phyloP scores from a whole-genome alignment of 1,284 basidiomycete genomes.

The Cutaneotrichosporon cutaneum region DNA sequence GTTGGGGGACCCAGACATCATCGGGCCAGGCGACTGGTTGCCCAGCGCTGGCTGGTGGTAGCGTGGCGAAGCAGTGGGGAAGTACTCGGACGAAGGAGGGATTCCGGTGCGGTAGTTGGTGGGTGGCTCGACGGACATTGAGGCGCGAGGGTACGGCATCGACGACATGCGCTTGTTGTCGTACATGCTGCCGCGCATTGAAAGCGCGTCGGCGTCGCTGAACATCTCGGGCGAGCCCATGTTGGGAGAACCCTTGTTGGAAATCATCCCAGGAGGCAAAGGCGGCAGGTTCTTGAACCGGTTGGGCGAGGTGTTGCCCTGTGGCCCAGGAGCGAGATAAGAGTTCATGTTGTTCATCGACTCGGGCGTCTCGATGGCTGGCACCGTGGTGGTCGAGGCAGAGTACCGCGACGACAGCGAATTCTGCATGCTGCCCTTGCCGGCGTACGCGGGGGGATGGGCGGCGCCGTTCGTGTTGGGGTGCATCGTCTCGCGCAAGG shows the following conservation, averaged over 20 bases:
- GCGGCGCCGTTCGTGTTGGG: constrained; percentile 10
- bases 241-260: not conserved
- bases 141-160: constrained; percentile 12
- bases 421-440: constrained; percentile 21
- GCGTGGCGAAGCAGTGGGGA: constrained; percentile 25
- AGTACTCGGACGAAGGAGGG: constrained; percentile 23
- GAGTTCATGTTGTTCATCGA: not conserved
- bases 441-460: constrained; percentile 6
- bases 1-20: constrained; percentile 2
- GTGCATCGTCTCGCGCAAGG: not conserved
- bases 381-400: constrained; percentile 18
- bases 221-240: constrained; percentile 14
- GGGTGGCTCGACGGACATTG: constrained; percentile 12
- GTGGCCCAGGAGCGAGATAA: constrained; percentile 12
- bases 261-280: constrained; percentile 32
- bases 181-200: constrained; percentile 16
- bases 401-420: constrained; percentile 24
- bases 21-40: constrained; percentile 2
- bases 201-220: constrained; percentile 15
- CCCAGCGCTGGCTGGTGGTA: constrained; percentile 16
- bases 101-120: constrained; percentile 20
- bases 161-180: constrained; percentile 27
- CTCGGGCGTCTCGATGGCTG: constrained; percentile 22
- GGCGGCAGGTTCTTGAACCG: constrained; percentile 49
- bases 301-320: constrained; percentile 34